These are phyloP conservation scores for Solanum corneliomulleri DNA, from an alignment of 257 asterid genomes.

Conservation along the genomic window DNA sequence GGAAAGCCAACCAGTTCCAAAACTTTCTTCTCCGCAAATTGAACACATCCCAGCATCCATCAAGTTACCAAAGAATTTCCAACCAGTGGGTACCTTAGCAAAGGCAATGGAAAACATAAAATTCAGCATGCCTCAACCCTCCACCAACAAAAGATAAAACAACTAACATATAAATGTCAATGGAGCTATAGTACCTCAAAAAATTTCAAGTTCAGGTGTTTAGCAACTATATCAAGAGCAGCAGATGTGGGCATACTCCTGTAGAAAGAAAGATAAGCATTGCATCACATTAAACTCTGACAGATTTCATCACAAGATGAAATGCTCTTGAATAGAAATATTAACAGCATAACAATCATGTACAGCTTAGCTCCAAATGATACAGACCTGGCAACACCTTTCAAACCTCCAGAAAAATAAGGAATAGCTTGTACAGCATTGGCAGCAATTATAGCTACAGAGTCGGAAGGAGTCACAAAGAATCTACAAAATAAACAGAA, in stretches of 20 bases:
- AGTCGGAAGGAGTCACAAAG: conserved; percentile 97
- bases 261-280: conserved; percentile 16
- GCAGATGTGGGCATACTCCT: conserved; percentile 99
- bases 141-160: background rate
- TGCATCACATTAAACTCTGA: background rate
- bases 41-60: conserved; percentile 99
- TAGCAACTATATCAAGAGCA: conserved; percentile 97
- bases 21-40: conserved; percentile 98
- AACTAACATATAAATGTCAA: background rate
- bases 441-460: conserved; percentile 96
- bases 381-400: conserved; percentile 94
- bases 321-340: background rate
- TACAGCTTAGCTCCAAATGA: background rate
- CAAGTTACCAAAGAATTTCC: conserved; percentile 97
- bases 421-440: conserved; percentile 92
- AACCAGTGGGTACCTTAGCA: conserved; percentile 91
- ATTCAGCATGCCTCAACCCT: conserved; percentile 5
- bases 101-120: conserved; percentile 6
- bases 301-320: background rate
- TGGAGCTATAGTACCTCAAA: conserved; percentile 54
- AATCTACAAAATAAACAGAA: conserved; percentile 32
- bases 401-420: conserved; percentile 86
- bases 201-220: conserved; percentile 71
- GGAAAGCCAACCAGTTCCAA: conserved; percentile 76
- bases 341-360: background rate